phyloP scores from a whole-genome alignment of 1,284 basidiomycete species.

The Boletus holoroseus region DNA sequence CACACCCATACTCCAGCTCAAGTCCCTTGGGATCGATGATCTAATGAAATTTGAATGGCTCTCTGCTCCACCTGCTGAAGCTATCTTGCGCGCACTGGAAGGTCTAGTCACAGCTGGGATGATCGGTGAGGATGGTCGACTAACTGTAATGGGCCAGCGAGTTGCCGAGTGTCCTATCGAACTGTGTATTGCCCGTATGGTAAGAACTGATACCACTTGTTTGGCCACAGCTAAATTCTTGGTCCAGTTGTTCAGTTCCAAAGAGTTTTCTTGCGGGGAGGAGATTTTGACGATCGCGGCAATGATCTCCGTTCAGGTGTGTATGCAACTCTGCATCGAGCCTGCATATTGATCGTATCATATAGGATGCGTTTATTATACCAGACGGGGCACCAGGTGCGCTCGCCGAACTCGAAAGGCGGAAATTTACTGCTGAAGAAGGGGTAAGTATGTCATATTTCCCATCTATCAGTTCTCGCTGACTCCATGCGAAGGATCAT shows the following conservation, averaged over 20 bases:
- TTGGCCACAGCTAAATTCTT: neutral
- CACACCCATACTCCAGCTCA: constrained; percentile 86
- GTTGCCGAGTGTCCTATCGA: constrained; percentile 78
- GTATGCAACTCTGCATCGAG: constrained; percentile 6
- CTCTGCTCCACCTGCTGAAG: constrained; percentile 81
- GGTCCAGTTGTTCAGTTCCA: constrained; percentile 79
- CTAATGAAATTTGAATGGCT: constrained; percentile 96
- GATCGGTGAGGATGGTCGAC: constrained; percentile 61
- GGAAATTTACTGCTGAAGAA: constrained; percentile 97
- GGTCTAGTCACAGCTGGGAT: constrained; percentile 63
- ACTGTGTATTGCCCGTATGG: constrained; percentile 72
- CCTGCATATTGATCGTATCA: neutral
- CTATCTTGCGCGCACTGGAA: constrained; percentile 80
- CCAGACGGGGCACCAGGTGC: constrained; percentile 81
- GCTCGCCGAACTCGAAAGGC: constrained; percentile 80
- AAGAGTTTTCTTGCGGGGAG: constrained; percentile 80
- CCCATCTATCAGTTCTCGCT: neutral
- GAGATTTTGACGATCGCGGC: constrained; percentile 94
- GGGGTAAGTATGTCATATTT: constrained; percentile 53
- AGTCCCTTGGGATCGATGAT: constrained; percentile 91
- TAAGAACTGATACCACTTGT: constrained; percentile 25
- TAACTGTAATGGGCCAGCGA: constrained; percentile 63
- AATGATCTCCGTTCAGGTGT: constrained; percentile 85
- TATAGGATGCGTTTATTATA: constrained; percentile 81
- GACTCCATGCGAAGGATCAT: constrained; percentile 62